Evolutionary conservation across 1,284 basidiomycete genomes (phyloP).

Genomic region (Dichomitus squalens): DNA sequence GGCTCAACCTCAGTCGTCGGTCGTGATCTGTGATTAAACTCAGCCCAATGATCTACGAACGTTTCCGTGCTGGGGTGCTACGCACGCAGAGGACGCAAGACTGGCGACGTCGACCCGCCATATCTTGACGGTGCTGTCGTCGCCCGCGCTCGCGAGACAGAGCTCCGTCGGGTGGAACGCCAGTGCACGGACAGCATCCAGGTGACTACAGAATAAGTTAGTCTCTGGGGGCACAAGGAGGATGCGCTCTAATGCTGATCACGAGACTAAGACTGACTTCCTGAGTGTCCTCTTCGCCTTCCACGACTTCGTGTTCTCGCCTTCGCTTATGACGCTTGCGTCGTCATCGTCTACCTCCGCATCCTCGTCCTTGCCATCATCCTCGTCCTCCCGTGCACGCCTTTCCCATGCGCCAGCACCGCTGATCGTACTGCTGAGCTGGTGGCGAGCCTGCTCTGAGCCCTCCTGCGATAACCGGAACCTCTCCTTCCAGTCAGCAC

Average conservation of each 20-base stretch:
- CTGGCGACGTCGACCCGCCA: conserved; percentile 85
- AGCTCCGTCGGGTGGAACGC: conserved; percentile 86
- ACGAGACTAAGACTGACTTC: conserved; percentile 70
- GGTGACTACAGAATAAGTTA: conserved; percentile 62
- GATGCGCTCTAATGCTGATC: conserved; percentile 18
- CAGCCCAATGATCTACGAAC: conserved; percentile 18
- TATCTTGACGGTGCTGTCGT: conserved; percentile 95
- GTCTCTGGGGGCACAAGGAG: conserved; percentile 14
- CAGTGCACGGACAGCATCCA: conserved; percentile 90
- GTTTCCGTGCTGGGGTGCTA: conserved; percentile 26
- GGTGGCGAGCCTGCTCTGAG: conserved; percentile 39
- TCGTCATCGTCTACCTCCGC: conserved; percentile 51
- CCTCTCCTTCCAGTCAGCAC: conserved; percentile 82
- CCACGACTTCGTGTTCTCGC: conserved; percentile 79
- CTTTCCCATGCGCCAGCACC: conserved; percentile 44
- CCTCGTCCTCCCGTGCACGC: conserved; percentile 46
- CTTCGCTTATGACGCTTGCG: conserved; percentile 60
- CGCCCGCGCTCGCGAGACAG: conserved; percentile 87
- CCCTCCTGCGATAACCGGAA: conserved; percentile 64
- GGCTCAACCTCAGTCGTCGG: conserved; percentile 85
- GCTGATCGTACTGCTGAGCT: conserved; percentile 29
- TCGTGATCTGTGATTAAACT: conserved; percentile 48
- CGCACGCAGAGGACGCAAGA: conserved; percentile 73
- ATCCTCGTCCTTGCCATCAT: conserved; percentile 52
- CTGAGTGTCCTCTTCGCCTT: conserved; percentile 81